Evolutionary conservation across 2,329 filamentous ascomycete species (phyloP).

Genomic region (Cryphonectria parasitica): DNA sequence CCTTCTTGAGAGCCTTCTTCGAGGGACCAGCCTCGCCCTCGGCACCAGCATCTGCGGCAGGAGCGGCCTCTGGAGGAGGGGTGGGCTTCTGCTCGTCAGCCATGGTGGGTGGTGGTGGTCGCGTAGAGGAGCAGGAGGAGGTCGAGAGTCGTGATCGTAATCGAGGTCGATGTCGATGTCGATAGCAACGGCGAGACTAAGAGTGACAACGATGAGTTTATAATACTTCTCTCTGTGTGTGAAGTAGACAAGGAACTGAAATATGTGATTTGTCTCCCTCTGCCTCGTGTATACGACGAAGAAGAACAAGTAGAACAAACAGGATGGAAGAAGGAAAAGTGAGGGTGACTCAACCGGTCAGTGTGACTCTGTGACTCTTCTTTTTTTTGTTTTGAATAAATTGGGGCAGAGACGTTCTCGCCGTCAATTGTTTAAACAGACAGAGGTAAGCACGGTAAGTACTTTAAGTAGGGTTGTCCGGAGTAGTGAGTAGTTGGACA

Average conservation of each 20-base stretch:
- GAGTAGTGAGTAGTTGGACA: neutral
- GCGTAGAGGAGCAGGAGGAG: slow-evolving; percentile 2
- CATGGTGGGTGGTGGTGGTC: slow-evolving; percentile 22
- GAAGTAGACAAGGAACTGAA: neutral
- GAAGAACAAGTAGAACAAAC: neutral
- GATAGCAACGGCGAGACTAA: neutral
- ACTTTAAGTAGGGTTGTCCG: too few species aligned
- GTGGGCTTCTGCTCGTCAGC: slow-evolving; percentile 23
- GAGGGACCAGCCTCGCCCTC: slow-evolving; percentile 68
- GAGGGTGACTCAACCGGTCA: slow-evolving; percentile 25
- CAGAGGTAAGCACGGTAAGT: neutral
- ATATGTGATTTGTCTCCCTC: neutral
- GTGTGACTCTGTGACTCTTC: slow-evolving; percentile 10
- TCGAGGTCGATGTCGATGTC: neutral
- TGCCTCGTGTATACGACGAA: neutral
- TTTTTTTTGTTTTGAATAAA: too few species aligned
- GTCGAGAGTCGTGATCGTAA: neutral
- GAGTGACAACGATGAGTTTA: neutral
- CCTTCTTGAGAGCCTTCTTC: slow-evolving; percentile 85
- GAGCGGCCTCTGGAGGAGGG: slow-evolving; percentile 37
- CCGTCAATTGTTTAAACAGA: neutral
- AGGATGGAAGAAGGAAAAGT: neutral
- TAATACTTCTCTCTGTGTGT: neutral
- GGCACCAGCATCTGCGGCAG: slow-evolving; percentile 80
- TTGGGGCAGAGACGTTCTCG: neutral